Conservation (phyloP, 768 basidiomycete genomes). For the Tylopilus vinaceipallidus region DNA sequence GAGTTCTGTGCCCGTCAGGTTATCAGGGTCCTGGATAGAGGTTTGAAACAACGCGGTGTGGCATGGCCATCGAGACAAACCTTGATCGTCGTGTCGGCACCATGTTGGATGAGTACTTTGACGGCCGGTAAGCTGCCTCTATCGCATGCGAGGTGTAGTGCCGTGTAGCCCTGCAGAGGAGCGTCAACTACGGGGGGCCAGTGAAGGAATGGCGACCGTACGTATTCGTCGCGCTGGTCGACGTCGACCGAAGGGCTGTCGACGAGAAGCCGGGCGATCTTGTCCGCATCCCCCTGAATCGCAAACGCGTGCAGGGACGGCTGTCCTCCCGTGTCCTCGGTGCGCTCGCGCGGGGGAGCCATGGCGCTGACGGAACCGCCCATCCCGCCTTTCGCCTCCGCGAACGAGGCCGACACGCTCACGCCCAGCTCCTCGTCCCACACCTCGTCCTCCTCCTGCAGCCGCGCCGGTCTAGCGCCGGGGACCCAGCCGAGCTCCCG, state of each 20-base stretch:
- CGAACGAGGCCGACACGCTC: conserved; percentile 20
- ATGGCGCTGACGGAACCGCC: conserved; percentile 66
- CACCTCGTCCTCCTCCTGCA: conserved; percentile 34
- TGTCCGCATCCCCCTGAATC: conserved; percentile 50
- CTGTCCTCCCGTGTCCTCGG: conserved; percentile 42
- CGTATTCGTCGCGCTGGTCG: conserved; percentile 70
- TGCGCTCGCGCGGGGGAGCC: conserved; percentile 36
- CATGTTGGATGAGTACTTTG: conserved; percentile 54
- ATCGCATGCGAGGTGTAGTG: conserved; percentile 85
- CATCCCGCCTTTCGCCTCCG: conserved; percentile 39
- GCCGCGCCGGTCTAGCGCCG: conserved; percentile 17
- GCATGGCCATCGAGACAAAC: conserved; percentile 35
- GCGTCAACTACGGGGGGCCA: conserved; percentile 2
- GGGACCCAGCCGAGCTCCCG: conserved; percentile 66
- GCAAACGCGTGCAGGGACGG: conserved; percentile 62
- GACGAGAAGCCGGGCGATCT: conserved; percentile 44
- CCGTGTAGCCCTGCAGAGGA: conserved; percentile 71
- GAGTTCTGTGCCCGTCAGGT: conserved; percentile 55
- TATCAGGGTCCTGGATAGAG: conserved; percentile 60
- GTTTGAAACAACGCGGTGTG: conserved; percentile 3
- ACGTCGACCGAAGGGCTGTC: conserved; percentile 45
- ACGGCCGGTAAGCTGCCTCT: conserved; percentile 65
- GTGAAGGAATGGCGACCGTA: conserved; percentile 38
- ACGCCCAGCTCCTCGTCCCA: conserved; percentile 42
- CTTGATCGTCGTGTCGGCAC: conserved; percentile 64